These are phyloP conservation scores for Fennellomyces sp. DNA, from an alignment of 371 early-diverging fungal genomes.

Conservation along the genomic window DNA sequence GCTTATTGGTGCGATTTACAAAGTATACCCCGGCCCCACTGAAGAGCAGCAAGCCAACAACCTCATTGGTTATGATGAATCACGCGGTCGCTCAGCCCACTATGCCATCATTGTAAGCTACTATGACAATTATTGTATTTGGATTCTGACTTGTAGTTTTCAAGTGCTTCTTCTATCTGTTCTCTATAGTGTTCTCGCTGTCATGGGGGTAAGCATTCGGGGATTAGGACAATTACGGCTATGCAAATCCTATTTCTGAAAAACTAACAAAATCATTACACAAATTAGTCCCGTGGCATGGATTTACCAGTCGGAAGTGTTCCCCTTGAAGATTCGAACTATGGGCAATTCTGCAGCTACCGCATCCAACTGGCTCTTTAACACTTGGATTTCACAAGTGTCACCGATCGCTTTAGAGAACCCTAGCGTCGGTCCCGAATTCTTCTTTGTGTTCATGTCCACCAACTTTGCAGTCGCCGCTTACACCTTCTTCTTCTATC, in stretches of 20 bases:
- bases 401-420: slow-evolving; percentile 28
- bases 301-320: slow-evolving; percentile 61
- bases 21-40: slow-evolving; percentile 13
- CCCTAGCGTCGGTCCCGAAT: slow-evolving; percentile 39
- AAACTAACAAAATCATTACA: not conserved
- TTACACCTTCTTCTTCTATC: slow-evolving; percentile 53
- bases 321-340: slow-evolving; percentile 25
- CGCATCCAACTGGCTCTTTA: slow-evolving; percentile 57
- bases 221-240: slow-evolving; percentile 24
- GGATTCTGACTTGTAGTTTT: no score
- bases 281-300: slow-evolving; percentile 31
- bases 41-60: slow-evolving; percentile 20
- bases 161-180: slow-evolving; percentile 8
- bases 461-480: slow-evolving; percentile 31
- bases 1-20: slow-evolving; percentile 16
- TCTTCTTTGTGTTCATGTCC: slow-evolving; percentile 51
- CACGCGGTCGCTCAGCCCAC: slow-evolving; percentile 22
- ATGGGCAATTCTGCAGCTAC: slow-evolving; percentile 40
- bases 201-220: slow-evolving; percentile 42
- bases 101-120: slow-evolving; percentile 33
- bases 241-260: no score
- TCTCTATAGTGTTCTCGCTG: slow-evolving; percentile 28
- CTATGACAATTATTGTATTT: no score
- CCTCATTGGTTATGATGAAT: slow-evolving; percentile 17
- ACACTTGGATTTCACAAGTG: slow-evolving; percentile 48